phyloP scores from a whole-genome alignment of 345 rosid genomes.

The Melaleuca quinquenervia region DNA sequence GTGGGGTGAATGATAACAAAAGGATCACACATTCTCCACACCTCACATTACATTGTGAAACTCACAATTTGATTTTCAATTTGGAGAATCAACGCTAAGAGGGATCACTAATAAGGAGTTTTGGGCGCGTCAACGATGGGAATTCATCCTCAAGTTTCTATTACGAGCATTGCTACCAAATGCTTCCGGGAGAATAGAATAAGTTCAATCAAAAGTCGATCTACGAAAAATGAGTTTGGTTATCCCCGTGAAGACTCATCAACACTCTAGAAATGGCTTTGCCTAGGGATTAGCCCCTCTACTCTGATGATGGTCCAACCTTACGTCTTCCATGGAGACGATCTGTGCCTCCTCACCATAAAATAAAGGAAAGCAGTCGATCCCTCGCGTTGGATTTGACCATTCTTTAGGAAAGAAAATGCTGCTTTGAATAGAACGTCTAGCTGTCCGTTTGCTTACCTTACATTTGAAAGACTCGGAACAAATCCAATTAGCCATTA shows the following conservation, averaged over 20 bases:
- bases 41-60: neutral
- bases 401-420: neutral
- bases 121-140: neutral
- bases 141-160: neutral
- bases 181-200: neutral
- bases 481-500: neutral
- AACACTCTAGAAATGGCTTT: neutral
- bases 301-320: neutral
- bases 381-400: neutral
- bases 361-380: neutral
- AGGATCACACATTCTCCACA: neutral
- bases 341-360: neutral
- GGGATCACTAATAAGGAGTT: neutral
- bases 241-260: neutral
- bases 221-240: neutral
- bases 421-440: neutral
- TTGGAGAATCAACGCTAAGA: neutral
- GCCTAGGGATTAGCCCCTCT: neutral
- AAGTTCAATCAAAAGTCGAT: neutral
- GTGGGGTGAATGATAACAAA: neutral
- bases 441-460: neutral
- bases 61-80: neutral
- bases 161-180: neutral
- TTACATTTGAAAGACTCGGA: neutral
- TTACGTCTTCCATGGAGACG: neutral